A percentile compares a stretch with the other conserved stretches of the same genome.
Evolutionary conservation across 352 stramenopile genomes (phyloP).

Genomic region (Globisporangium heterothallicum): DNA sequence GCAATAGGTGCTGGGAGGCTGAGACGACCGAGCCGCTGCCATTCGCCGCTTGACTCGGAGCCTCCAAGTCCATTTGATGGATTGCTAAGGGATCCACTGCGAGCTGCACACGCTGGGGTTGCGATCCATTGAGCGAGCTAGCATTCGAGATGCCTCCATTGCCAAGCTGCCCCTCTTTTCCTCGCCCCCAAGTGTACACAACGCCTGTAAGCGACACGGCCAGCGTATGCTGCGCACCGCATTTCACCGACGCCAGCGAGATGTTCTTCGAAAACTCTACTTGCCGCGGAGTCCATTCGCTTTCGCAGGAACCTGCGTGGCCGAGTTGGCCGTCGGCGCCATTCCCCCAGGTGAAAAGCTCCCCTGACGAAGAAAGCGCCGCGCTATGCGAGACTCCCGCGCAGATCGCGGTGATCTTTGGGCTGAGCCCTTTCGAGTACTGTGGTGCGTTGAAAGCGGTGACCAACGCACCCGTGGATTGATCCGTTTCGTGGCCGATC

Average conservation of each 20-base stretch:
- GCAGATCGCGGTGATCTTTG: conserved; percentile 34
- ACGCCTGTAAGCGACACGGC: conserved; percentile 35
- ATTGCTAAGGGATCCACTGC: conserved; percentile 14
- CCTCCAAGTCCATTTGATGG: conserved; percentile 27
- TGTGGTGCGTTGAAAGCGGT: conserved; percentile 21
- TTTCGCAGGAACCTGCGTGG: conserved; percentile 27
- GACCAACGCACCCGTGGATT: conserved; percentile 32
- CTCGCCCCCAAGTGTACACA: conserved; percentile 58
- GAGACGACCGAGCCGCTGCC: not conserved
- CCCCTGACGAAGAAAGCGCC: conserved; percentile 36
- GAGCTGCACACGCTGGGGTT: conserved; percentile 17
- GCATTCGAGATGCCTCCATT: not conserved
- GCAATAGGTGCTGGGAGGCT: not conserved
- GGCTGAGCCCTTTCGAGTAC: conserved; percentile 10
- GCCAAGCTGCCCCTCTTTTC: conserved; percentile 47
- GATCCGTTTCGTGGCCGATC: conserved; percentile 45
- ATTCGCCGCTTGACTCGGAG: conserved; percentile 10
- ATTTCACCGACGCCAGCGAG: conserved; percentile 23
- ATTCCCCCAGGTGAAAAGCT: conserved; percentile 67
- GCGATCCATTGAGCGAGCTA: not conserved
- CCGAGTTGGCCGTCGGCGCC: conserved; percentile 55
- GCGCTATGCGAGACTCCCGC: conserved; percentile 47
- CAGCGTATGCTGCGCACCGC: conserved; percentile 42
- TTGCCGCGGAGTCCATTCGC: conserved; percentile 55
- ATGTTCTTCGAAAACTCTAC: conserved; percentile 41